phyloP scores from a whole-genome alignment of 768 basidiomycete species.

The Boletus eberwhitei region DNA sequence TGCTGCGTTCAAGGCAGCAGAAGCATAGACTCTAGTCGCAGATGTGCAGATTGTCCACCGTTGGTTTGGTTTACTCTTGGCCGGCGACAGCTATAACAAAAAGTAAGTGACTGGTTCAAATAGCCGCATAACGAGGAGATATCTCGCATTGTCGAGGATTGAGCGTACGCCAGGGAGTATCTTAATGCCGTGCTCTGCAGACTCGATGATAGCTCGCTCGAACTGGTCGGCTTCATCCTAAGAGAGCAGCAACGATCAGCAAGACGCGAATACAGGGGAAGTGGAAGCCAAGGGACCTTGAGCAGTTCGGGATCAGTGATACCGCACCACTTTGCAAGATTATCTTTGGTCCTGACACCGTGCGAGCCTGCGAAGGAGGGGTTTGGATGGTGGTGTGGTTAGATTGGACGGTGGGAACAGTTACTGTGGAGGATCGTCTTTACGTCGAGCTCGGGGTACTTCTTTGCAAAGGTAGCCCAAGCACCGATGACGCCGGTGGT shows the following conservation, averaged over 20 bases:
- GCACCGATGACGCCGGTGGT: conserved; percentile 79
- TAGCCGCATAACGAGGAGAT: neutral
- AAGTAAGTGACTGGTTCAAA: conserved; percentile 3
- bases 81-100: conserved; percentile 25
- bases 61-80: conserved; percentile 46
- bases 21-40: conserved; percentile 75
- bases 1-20: conserved; percentile 62
- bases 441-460: conserved; percentile 66
- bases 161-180: conserved; percentile 67
- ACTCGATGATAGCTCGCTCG: conserved; percentile 72
- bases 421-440: conserved; percentile 60
- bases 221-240: conserved; percentile 75
- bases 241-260: conserved; percentile 4
- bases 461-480: conserved; percentile 72
- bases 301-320: conserved; percentile 66
- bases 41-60: conserved; percentile 88
- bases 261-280: neutral
- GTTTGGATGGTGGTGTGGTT: neutral
- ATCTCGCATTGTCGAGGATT: conserved; percentile 53
- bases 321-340: conserved; percentile 68
- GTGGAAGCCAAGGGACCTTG: conserved; percentile 43
- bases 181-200: conserved; percentile 59
- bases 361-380: conserved; percentile 53
- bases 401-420: conserved; percentile 18
- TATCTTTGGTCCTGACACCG: conserved; percentile 82